Conservation (phyloP, 179 eudicot genomes). For the Gypsophila paniculata region DNA sequence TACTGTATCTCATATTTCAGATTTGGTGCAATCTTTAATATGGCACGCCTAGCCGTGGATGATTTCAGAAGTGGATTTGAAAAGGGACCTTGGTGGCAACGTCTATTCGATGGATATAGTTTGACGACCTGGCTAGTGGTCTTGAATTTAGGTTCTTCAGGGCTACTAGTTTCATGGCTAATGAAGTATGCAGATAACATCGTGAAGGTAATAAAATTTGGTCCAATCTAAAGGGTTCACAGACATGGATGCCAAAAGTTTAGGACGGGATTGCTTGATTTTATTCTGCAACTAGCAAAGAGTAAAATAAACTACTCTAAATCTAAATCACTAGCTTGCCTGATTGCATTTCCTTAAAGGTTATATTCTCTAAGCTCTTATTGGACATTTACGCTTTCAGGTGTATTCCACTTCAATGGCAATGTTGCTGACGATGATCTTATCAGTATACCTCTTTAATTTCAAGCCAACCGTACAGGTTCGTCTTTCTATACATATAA, state of each 20-base stretch:
- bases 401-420: constrained; percentile 97
- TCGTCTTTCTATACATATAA: constrained; percentile 4
- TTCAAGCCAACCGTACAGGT: constrained; percentile 91
- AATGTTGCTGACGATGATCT: constrained; percentile 80
- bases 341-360: no score
- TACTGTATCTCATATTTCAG: constrained; percentile 30
- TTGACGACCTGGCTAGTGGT: constrained; percentile 88
- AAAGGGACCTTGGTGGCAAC: constrained; percentile 88
- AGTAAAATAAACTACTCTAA: no score
- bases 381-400: constrained; percentile 32
- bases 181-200: constrained; percentile 97
- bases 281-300: no score
- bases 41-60: constrained; percentile 68
- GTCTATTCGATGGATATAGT: constrained; percentile 79
- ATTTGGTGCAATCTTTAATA: constrained; percentile 83
- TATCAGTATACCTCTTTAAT: constrained; percentile 64
- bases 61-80: constrained; percentile 82
- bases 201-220: constrained; percentile 51
- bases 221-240: neutral
- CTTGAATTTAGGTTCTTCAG: constrained; percentile 88
- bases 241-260: no score
- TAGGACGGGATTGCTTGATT: no score
- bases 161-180: constrained; percentile 87
- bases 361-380: constrained; percentile 5
- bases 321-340: no score